These are phyloP conservation scores for Dentipellis sp. DNA, from an alignment of 768 basidiomycete species.

Conservation along the genomic window DNA sequence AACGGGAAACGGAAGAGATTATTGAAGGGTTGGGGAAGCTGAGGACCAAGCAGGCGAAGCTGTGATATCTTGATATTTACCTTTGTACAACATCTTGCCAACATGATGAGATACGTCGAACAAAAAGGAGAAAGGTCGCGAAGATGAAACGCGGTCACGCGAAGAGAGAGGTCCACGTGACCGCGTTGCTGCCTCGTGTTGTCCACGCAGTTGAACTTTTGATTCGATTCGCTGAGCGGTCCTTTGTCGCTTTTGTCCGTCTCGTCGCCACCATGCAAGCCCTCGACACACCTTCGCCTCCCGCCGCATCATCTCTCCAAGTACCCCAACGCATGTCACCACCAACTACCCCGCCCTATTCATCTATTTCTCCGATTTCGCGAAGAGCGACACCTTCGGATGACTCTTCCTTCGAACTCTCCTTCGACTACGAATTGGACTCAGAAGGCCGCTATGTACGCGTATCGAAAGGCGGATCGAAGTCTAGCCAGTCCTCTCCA, in stretches of 20 bases:
- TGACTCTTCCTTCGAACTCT: slow-evolving; percentile 54
- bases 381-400: slow-evolving; percentile 24
- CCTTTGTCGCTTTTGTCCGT: background rate
- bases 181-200: slow-evolving; percentile 2
- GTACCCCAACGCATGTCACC: background rate
- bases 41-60: slow-evolving; percentile 15
- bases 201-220: slow-evolving; percentile 3
- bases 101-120: background rate
- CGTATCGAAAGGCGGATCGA: slow-evolving; percentile 41
- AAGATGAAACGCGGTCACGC: background rate
- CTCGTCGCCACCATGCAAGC: background rate
- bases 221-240: background rate
- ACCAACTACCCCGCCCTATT: slow-evolving; percentile 1
- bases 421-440: slow-evolving; percentile 56
- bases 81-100: background rate
- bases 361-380: background rate
- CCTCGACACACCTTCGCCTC: background rate
- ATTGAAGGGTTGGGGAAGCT: slow-evolving; percentile 38
- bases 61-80: slow-evolving; percentile 7
- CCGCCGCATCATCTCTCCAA: background rate
- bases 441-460: slow-evolving; percentile 47
- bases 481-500: slow-evolving; percentile 27
- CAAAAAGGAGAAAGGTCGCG: background rate
- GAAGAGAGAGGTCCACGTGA: background rate
- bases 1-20: slow-evolving; percentile 64